phyloP scores from a whole-genome alignment of 2,329 filamentous ascomycete species.

The Aspergillus hortae region DNA sequence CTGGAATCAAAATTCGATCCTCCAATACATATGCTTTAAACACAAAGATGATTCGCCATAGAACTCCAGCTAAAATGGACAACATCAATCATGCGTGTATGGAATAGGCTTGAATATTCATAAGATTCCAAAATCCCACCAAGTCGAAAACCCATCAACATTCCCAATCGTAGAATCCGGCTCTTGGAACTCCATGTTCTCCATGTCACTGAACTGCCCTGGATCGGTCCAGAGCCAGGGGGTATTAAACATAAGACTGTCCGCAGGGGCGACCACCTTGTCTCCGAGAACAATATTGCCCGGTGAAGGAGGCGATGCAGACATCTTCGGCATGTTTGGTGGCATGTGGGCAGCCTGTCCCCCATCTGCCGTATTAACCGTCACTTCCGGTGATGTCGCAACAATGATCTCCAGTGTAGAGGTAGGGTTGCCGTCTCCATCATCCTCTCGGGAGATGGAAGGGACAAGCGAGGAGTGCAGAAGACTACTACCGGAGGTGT shows the following conservation, averaged over 20 bases:
- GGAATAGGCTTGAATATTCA: background rate
- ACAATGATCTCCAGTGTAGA: constrained; percentile 48
- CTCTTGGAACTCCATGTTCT: constrained; percentile 26
- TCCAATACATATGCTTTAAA: no score
- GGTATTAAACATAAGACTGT: constrained; percentile 34
- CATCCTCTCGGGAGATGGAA: constrained; percentile 29
- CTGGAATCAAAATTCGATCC: no score
- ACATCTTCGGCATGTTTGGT: constrained; percentile 11
- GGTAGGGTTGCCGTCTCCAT: constrained; percentile 31
- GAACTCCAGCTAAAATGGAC: no score
- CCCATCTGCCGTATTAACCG: constrained; percentile 51
- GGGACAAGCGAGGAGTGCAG: constrained; percentile 42
- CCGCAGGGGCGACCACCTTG: constrained; percentile 28
- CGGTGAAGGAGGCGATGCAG: constrained; percentile 2
- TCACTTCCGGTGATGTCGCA: constrained; percentile 51
- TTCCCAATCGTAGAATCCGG: constrained; percentile 26
- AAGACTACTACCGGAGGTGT: constrained; percentile 37
- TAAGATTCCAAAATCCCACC: constrained; percentile 36
- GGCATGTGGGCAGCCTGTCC: constrained; percentile 48
- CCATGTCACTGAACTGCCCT: constrained; percentile 30
- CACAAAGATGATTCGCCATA: no score
- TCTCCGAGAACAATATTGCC: constrained; percentile 13
- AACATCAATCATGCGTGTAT: no score
- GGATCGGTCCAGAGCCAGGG: constrained; percentile 35
- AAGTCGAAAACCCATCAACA: constrained; percentile 30